Evolutionary conservation across 495 filamentous ascomycete species (phyloP).

Genomic region (Podospora pseudocomata): DNA sequence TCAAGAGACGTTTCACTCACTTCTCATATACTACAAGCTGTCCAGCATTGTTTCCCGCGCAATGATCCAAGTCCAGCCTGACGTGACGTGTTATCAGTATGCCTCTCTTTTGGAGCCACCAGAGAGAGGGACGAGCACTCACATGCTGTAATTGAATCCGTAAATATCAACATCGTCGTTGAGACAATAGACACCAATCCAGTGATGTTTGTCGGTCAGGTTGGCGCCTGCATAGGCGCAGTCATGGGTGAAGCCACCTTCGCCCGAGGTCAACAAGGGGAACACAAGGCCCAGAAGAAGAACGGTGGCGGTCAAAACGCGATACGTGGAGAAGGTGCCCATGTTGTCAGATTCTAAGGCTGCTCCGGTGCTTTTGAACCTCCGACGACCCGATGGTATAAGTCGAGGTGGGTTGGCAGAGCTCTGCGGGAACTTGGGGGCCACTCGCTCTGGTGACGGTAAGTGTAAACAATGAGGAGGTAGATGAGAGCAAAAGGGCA

Average conservation of each 20-base stretch:
- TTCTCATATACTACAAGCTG: slow-evolving; percentile 15
- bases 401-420: not conserved
- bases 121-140: not conserved
- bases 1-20: slow-evolving; percentile 6
- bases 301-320: not conserved
- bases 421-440: not conserved
- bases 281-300: not conserved
- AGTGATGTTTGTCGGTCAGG: slow-evolving; percentile 17
- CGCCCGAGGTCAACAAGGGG: not conserved
- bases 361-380: not conserved
- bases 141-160: slow-evolving; percentile 28
- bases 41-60: slow-evolving; percentile 22
- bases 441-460: no score
- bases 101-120: not conserved
- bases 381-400: not conserved
- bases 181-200: slow-evolving; percentile 20
- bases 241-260: slow-evolving; percentile 13
- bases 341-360: not conserved
- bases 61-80: slow-evolving; percentile 26
- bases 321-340: not conserved
- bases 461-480: not conserved
- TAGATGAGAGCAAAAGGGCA: not conserved
- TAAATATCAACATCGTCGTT: slow-evolving; percentile 19
- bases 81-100: not conserved
- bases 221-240: slow-evolving; percentile 19